Conservation (phyloP, 176 grass and related monocot genomes). For the Raddia guianensis region DNA sequence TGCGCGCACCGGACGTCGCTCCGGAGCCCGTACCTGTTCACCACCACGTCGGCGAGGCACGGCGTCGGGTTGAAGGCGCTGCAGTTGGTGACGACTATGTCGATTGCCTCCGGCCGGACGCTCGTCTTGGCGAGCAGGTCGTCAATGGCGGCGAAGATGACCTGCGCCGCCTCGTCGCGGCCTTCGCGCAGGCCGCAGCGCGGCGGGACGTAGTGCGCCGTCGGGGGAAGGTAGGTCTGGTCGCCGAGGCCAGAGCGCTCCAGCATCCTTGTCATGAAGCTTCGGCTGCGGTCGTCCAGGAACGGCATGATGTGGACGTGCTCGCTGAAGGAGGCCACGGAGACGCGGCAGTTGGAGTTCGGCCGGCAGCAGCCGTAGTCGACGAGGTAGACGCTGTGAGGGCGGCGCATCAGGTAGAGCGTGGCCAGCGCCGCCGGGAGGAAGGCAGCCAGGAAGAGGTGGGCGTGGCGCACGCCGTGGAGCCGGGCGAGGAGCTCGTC, state of each 20-base stretch:
- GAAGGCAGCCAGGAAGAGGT: not conserved
- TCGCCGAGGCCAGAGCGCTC: conserved; percentile 42
- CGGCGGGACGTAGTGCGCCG: not conserved
- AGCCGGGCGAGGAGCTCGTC: not conserved
- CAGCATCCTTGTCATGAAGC: conserved; percentile 33
- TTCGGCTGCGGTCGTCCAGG: conserved; percentile 1
- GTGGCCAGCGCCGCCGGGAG: not conserved
- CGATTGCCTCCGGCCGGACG: not conserved
- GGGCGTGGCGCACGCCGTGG: not conserved
- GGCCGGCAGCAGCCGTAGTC: conserved; percentile 48
- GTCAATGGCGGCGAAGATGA: conserved; percentile 32
- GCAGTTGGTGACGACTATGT: conserved; percentile 41
- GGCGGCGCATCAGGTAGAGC: conserved; percentile 3
- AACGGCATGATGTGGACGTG: not conserved
- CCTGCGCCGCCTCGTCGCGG: conserved; percentile 30
- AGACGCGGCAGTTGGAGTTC: not conserved
- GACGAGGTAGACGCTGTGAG: conserved; percentile 42
- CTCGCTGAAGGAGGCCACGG: conserved; percentile 8
- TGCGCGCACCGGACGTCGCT: conserved; percentile 2
- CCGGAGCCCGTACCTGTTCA: conserved; percentile 30
- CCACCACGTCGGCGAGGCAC: conserved; percentile 33
- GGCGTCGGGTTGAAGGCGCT: conserved; percentile 33
- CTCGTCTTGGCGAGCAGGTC: conserved; percentile 37
- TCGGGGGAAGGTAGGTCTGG: not conserved
- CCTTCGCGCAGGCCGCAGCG: not conserved